Conservation (phyloP, 306 rosid species). For the Quercus bicolor region DNA sequence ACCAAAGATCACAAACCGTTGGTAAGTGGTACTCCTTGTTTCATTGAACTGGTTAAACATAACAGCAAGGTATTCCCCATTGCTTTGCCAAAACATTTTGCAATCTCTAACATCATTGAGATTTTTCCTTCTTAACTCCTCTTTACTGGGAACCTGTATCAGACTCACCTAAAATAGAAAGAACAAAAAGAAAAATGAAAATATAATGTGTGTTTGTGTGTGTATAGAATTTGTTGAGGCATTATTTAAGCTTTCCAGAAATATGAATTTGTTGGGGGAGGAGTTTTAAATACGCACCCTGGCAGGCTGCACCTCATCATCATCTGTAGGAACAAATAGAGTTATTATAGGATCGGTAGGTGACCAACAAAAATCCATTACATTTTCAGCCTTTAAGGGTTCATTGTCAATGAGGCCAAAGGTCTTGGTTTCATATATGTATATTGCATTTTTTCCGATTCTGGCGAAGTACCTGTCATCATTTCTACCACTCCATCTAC, state of each 20-base stretch:
- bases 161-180: constrained; percentile 39
- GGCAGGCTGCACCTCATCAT: constrained; percentile 56
- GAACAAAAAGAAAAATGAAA: background rate
- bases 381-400: constrained; percentile 45
- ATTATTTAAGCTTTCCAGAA: background rate
- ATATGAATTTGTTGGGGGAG: background rate
- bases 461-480: background rate
- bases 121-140: constrained; percentile 32
- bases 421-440: constrained; percentile 45
- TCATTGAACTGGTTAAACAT: constrained; percentile 72
- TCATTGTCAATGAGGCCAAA: constrained; percentile 47
- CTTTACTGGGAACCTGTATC: constrained; percentile 38
- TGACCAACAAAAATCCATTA: constrained; percentile 52
- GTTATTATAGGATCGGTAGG: constrained; percentile 47
- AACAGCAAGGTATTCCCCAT: constrained; percentile 87
- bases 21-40: constrained; percentile 73
- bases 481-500: constrained; percentile 51
- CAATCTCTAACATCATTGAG: constrained; percentile 83
- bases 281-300: constrained; percentile 28
- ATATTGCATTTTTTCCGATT: constrained; percentile 35
- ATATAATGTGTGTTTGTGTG: too few species aligned
- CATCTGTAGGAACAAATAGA: constrained; percentile 47
- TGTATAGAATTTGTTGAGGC: background rate
- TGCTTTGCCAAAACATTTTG: constrained; percentile 92
- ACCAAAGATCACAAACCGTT: constrained; percentile 82